phyloP scores from a whole-genome alignment of 495 filamentous ascomycete genomes.

The Pyrenopolyporus hunteri region DNA sequence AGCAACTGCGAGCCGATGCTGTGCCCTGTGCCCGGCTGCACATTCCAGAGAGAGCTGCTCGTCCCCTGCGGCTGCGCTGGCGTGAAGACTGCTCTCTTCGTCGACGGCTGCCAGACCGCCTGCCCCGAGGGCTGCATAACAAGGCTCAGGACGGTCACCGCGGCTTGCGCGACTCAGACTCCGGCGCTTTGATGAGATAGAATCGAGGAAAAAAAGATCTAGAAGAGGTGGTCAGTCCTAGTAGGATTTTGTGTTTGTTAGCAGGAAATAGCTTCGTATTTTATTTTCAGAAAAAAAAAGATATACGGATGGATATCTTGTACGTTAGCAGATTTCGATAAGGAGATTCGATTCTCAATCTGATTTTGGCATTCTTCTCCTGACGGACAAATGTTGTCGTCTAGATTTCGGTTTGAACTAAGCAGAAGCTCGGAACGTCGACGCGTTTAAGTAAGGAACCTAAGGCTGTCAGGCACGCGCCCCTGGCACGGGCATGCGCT shows the following conservation, averaged over 20 bases:
- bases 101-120: conserved; percentile 48
- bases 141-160: conserved; percentile 41
- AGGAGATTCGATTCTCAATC: too few relatives aligned
- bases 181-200: background rate
- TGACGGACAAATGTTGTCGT: too few relatives aligned
- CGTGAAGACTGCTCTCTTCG: conserved; percentile 47
- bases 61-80: conserved; percentile 48
- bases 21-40: conserved; percentile 51
- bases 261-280: too few relatives aligned
- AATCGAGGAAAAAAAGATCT: background rate
- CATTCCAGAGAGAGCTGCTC: conserved; percentile 36
- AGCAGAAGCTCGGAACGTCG: background rate
- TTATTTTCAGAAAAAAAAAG: too few relatives aligned
- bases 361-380: too few relatives aligned
- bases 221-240: too few relatives aligned
- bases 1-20: conserved; percentile 46
- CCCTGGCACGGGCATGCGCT: too few relatives aligned
- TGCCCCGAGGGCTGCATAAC: conserved; percentile 48
- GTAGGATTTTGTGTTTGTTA: too few relatives aligned
- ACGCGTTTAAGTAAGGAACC: background rate
- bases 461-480: too few relatives aligned
- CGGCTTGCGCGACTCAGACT: conserved; percentile 27
- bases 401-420: too few relatives aligned
- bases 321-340: too few relatives aligned
- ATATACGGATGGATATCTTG: too few relatives aligned